These are phyloP conservation scores for Salix exigua DNA, from an alignment of 345 rosid species.

Conservation along the genomic window DNA sequence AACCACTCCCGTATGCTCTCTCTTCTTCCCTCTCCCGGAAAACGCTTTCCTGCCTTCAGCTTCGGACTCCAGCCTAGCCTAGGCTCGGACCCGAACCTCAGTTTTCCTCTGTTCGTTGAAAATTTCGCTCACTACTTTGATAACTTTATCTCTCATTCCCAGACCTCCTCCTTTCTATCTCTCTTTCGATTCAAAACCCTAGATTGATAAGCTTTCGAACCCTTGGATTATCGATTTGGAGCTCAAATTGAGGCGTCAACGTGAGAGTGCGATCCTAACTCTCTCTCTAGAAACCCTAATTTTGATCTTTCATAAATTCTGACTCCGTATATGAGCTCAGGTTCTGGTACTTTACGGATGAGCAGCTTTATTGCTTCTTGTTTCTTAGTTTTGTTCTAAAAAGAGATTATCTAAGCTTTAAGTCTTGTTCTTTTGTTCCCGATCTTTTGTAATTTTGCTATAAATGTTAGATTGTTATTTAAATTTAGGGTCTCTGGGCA, in stretches of 20 bases:
- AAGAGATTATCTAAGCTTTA: background rate
- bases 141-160: constrained; percentile 33
- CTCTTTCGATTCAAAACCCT: constrained; percentile 35
- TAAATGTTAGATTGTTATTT: background rate
- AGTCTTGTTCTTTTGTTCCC: constrained; percentile 11
- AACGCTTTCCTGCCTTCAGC: background rate
- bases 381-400: constrained; percentile 1
- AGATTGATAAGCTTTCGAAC: constrained; percentile 5
- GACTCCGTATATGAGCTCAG: constrained; percentile 16
- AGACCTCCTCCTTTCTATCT: constrained; percentile 11
- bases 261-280: constrained; percentile 29
- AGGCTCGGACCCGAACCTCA: constrained; percentile 36
- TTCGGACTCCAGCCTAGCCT: background rate
- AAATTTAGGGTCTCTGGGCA: background rate
- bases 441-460: constrained; percentile 24
- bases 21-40: background rate
- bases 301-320: constrained; percentile 6
- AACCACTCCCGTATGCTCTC: constrained; percentile 10
- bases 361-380: constrained; percentile 18
- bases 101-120: constrained; percentile 56
- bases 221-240: constrained; percentile 15
- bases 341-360: constrained; percentile 4
- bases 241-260: constrained; percentile 26
- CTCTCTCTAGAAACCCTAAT: constrained; percentile 41
- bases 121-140: constrained; percentile 45